Base-by-base conservation (phyloP, 2,329 filamentous ascomycete genomes). In the Eutypella sp. region DNA sequence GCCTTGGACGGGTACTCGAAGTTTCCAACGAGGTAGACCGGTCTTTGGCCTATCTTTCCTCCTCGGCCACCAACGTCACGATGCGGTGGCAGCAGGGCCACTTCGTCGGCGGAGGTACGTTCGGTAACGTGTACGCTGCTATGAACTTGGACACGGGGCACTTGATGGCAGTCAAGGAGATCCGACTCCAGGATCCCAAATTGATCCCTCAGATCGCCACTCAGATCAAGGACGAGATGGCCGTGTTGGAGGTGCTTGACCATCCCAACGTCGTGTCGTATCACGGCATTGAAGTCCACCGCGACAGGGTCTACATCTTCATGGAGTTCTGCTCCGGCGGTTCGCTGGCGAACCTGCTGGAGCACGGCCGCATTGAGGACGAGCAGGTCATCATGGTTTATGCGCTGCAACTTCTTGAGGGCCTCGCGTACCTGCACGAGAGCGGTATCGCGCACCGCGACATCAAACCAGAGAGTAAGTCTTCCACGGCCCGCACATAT, bases 291-390 rank as follows among this genome's bases (percentile, higher is more conserved):
- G 93, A 99, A 67, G 93, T 96, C 3, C 93, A 99, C 68, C 82
- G 93, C 52, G 93, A 99, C 74, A 93, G 96, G 63, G 93, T 99
- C n/a, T 99, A 97, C 68, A 96, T 99, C 56, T 99, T 99, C 65
- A 99, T 99, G 93, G 93, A 99, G 67, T 97, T 95, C 68, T 99
- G 93, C 67, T 95, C 90, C 4, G 92, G 93, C 42, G 93, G 93
- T 18, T 97, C 92, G 15, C 75, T 99, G 41, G 91, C 93, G 36
- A 87, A 81, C 42, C 72, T 99, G 43, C 75, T 99, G 36, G 93
- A 99, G 65, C 92, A 99, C 61, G 93, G 93, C 11, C 87, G 93
- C 34, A 96, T 99, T 52, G 93, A 96, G 70, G 95, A 97, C 62
- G 93, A 99, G 66, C 93, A 91, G 46, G 91, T 97, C 51, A 92